A percentile compares a stretch with the other conserved stretches of the same genome.
Evolutionary conservation across 192 early-diverging fungal genomes (phyloP).

Genomic region (Rhizoclosmatium sp.): DNA sequence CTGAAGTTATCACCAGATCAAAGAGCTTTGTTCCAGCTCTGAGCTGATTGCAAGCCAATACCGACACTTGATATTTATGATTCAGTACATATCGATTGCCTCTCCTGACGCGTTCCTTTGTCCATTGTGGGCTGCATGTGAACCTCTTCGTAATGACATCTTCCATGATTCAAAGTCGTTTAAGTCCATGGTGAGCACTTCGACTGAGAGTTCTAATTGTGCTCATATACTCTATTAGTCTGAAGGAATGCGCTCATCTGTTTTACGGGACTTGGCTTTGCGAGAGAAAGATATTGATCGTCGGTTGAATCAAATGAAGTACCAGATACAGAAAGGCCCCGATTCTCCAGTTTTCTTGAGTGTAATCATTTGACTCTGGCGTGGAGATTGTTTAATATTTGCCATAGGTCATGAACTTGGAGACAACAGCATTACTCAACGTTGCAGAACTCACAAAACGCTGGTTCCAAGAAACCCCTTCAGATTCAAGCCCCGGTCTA

Average conservation of each 20-base stretch:
- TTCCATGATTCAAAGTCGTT: background rate
- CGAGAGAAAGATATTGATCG: background rate
- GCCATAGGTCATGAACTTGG: constrained; percentile 1
- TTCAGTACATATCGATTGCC: constrained; percentile 16
- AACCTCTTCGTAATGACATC: constrained; percentile 1
- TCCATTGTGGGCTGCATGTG: constrained; percentile 4
- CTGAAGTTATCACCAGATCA: background rate
- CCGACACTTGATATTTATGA: constrained; percentile 9
- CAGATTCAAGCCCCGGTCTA: background rate
- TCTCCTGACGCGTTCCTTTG: constrained; percentile 25
- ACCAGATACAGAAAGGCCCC: background rate
- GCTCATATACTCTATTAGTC: background rate
- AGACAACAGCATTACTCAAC: background rate
- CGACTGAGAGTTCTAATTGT: background rate
- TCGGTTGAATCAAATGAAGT: background rate
- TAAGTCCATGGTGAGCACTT: background rate
- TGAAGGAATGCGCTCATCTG: background rate
- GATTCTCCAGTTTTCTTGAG: background rate
- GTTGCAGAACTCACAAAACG: background rate
- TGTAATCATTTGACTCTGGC: background rate
- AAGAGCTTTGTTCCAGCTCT: constrained; percentile 1
- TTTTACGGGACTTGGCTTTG: background rate
- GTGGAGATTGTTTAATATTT: background rate
- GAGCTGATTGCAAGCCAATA: constrained; percentile 22
- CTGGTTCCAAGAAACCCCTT: constrained; percentile 1